A percentile compares a stretch with the other conserved stretches of the same genome.
These are phyloP conservation scores for Cladosporium oxysporum DNA, from an alignment of 2,329 filamentous ascomycete genomes.

Conservation along the genomic window DNA sequence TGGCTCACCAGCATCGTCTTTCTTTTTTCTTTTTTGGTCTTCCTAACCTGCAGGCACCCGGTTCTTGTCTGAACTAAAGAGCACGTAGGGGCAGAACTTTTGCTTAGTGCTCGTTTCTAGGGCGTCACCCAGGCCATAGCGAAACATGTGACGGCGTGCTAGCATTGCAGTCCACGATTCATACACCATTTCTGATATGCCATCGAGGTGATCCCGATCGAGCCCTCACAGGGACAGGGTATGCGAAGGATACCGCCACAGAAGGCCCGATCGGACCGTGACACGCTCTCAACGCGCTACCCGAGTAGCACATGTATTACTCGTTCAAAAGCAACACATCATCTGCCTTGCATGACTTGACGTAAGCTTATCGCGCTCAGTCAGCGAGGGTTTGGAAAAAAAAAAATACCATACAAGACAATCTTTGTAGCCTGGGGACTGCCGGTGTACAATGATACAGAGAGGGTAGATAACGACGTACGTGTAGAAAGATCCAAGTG, in stretches of 20 bases:
- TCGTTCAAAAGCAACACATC: neutral
- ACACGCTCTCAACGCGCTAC: neutral
- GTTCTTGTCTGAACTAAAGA: neutral
- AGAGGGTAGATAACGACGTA: neutral
- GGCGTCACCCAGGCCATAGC: neutral
- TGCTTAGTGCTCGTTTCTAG: too few relatives aligned
- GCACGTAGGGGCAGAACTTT: too few relatives aligned
- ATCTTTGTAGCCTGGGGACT: neutral
- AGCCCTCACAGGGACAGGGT: neutral
- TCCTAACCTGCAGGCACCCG: too few relatives aligned
- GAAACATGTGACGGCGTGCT: neutral
- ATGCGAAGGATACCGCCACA: neutral
- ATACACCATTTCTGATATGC: neutral
- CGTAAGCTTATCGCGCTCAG: neutral
- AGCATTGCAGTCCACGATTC: neutral
- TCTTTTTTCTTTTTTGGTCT: neutral
- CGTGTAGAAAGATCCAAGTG: neutral
- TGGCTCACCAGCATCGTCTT: slow-evolving; percentile 16
- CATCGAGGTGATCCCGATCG: neutral
- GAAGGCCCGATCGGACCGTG: neutral
- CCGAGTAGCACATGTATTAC: neutral
- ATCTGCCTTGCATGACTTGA: neutral
- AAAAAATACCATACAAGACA: neutral
- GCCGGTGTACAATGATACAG: neutral
- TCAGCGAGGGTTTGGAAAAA: neutral